Evolutionary conservation across 1,284 basidiomycete genomes (phyloP), one percentile per base, ranked within the genome.

Genomic region (Agaricales sp.): DNA sequence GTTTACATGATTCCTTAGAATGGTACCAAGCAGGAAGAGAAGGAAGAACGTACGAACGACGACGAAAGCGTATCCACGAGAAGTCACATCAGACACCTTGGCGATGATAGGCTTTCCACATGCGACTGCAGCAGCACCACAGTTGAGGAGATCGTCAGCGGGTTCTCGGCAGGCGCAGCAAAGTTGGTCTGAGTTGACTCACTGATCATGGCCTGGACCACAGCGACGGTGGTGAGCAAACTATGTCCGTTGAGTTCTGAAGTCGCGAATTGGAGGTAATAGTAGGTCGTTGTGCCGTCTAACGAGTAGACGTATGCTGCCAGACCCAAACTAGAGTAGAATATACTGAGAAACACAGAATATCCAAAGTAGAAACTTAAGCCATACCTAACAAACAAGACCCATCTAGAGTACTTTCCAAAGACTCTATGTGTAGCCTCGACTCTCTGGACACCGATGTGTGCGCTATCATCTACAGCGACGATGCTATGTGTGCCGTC

Each of bases 251-350:
- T 68, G 47, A 82, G 77, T 16, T 71, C 67, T 2, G 82, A 85
- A 2, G 80, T 73, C 1, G 82, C 82, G 52, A 77, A 82, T 13
- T 71, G 63, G 16, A 83, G 74, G 61, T 87, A 87, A 51, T 71
- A 74, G 58, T 69, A 81, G 2, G 84, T 87, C 12, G 84, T 87
- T 45, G 73, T 69, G 43, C 76, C 72, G 55, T 88, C 86, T 13
- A 89, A 69, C 0, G 83, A 84, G 62, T 88, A 89, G 54, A 87
- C 81, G 63, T 88, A 89, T 1, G 82, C 75, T 0, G 82, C 80
- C 2, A 87, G 71, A 22, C 70, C 82, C 51, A 88, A 66, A 46
- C 82, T 84, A 47, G 18, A 26, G n/a, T 44, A 35, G 38, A 6
- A 20, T 41, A 48, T 6, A 43, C 37, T 37, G 43, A 35, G 30